A percentile compares a stretch with the other conserved stretches of the same genome.
phyloP scores from a whole-genome alignment of 1,284 basidiomycete genomes.

The Amylostereum areolatum region DNA sequence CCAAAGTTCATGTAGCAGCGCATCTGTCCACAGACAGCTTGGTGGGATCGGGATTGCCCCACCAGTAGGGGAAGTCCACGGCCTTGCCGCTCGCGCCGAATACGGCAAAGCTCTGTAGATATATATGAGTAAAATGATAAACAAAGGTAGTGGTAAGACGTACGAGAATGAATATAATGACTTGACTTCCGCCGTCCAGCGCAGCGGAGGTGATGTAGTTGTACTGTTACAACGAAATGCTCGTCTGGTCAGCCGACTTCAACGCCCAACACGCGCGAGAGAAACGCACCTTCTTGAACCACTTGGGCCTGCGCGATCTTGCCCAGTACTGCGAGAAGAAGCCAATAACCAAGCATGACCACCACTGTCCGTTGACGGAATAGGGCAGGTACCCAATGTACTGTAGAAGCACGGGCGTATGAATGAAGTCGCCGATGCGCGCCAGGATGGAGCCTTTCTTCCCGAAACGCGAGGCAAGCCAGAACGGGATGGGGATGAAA shows the following conservation, averaged over 20 bases:
- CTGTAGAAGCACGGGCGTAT: slow-evolving; percentile 42
- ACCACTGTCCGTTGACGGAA: slow-evolving; percentile 48
- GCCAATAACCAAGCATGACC: slow-evolving; percentile 43
- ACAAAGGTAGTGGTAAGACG: slow-evolving; percentile 2
- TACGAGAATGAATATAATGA: slow-evolving; percentile 40
- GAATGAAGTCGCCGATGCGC: slow-evolving; percentile 37
- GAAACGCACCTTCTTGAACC: slow-evolving; percentile 40
- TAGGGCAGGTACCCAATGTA: slow-evolving; percentile 52
- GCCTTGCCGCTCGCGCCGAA: slow-evolving; percentile 56
- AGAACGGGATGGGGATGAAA: slow-evolving; percentile 45
- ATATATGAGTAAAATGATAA: not conserved
- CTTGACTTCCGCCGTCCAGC: slow-evolving; percentile 41
- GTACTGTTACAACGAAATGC: slow-evolving; percentile 20
- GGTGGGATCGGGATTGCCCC: slow-evolving; percentile 30
- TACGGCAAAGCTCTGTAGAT: slow-evolving; percentile 52
- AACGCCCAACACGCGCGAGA: not conserved
- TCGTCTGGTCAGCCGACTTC: not conserved
- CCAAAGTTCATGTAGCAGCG: not conserved
- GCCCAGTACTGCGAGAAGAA: slow-evolving; percentile 44
- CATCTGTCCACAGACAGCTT: slow-evolving; percentile 26
- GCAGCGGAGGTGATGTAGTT: slow-evolving; percentile 41
- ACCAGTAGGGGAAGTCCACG: slow-evolving; percentile 47
- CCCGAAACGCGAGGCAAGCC: slow-evolving; percentile 35
- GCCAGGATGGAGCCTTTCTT: slow-evolving; percentile 26
- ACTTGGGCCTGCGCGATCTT: slow-evolving; percentile 34